Percentiles rank a stretch among this genome's conserved stretches.
Evolutionary conservation across 805 yeast genomes (phyloP).

Genomic region (Candida dendrica): DNA sequence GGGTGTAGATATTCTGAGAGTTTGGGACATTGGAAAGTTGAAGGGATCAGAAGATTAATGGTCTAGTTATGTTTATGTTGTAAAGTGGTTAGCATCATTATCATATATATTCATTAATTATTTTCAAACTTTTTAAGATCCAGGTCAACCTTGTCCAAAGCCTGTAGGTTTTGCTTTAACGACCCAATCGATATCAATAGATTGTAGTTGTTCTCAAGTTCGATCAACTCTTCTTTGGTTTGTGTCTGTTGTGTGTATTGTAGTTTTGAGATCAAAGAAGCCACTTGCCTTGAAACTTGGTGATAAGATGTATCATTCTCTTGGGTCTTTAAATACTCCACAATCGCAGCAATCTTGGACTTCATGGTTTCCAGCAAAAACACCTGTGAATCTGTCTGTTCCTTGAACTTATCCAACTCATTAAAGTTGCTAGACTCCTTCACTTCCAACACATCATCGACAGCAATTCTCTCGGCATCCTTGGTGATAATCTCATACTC

Average conservation of each 20-base stretch:
- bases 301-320: neutral
- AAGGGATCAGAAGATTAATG: slow-evolving; percentile 69
- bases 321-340: neutral
- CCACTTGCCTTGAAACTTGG: slow-evolving; percentile 9
- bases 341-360: neutral
- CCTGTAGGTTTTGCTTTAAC: slow-evolving; percentile 7
- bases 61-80: slow-evolving; percentile 27
- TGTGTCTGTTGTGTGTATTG: slow-evolving; percentile 13
- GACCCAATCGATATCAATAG: slow-evolving; percentile 11
- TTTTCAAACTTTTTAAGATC: neutral
- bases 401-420: neutral
- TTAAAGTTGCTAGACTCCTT: neutral
- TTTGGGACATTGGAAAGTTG: slow-evolving; percentile 59
- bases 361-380: neutral
- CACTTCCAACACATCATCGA: slow-evolving; percentile 1
- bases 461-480: slow-evolving; percentile 3
- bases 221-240: slow-evolving; percentile 9
- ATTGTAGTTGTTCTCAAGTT: slow-evolving; percentile 17
- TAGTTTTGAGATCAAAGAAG: slow-evolving; percentile 14
- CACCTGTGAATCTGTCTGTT: neutral
- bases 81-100: neutral
- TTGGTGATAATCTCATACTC: slow-evolving; percentile 1
- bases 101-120: neutral
- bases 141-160: slow-evolving; percentile 3
- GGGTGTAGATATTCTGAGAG: slow-evolving; percentile 63